These are phyloP conservation scores for Trichoderma sp. DNA, from an alignment of 2,329 filamentous ascomycete genomes.

Conservation along the genomic window DNA sequence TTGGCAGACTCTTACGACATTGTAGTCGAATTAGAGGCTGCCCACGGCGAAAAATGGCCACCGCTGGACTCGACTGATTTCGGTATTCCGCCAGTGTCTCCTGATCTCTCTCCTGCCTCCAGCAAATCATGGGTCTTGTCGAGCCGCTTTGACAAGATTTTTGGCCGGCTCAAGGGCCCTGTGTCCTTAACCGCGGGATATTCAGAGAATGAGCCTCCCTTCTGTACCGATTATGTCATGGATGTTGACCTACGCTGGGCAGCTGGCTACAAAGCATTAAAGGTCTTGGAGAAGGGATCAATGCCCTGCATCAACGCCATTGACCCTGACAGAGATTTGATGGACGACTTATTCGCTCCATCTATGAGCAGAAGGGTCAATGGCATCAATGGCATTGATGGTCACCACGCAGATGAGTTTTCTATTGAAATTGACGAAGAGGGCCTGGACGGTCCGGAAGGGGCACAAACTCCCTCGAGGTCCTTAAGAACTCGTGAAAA, in stretches of 20 bases:
- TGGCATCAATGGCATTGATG: slow-evolving; percentile 29
- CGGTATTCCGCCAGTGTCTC: slow-evolving; percentile 31
- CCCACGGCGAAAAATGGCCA: slow-evolving; percentile 54
- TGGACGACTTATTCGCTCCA: slow-evolving; percentile 31
- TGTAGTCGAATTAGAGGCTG: slow-evolving; percentile 55
- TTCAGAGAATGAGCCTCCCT: slow-evolving; percentile 30
- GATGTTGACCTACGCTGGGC: slow-evolving; percentile 53
- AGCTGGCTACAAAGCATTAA: slow-evolving; percentile 42
- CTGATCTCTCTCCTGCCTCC: slow-evolving; percentile 29
- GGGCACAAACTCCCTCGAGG: slow-evolving; percentile 54
- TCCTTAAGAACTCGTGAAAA: slow-evolving; percentile 51
- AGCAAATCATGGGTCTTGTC: slow-evolving; percentile 43
- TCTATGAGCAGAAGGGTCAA: slow-evolving; percentile 28
- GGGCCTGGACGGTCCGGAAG: slow-evolving; percentile 46
- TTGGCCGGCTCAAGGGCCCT: slow-evolving; percentile 44
- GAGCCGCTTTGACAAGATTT: slow-evolving; percentile 46
- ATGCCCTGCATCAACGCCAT: slow-evolving; percentile 48
- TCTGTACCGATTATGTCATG: slow-evolving; percentile 49
- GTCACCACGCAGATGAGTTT: slow-evolving; percentile 33
- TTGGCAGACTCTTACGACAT: slow-evolving; percentile 54
- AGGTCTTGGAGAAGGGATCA: slow-evolving; percentile 44
- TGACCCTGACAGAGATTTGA: slow-evolving; percentile 39
- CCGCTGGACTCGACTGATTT: slow-evolving; percentile 47
- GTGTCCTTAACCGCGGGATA: slow-evolving; percentile 35
- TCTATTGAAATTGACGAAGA: slow-evolving; percentile 47